These are phyloP conservation scores for Kwoniella sp. DNA, from an alignment of 768 basidiomycete species.

Conservation along the genomic window DNA sequence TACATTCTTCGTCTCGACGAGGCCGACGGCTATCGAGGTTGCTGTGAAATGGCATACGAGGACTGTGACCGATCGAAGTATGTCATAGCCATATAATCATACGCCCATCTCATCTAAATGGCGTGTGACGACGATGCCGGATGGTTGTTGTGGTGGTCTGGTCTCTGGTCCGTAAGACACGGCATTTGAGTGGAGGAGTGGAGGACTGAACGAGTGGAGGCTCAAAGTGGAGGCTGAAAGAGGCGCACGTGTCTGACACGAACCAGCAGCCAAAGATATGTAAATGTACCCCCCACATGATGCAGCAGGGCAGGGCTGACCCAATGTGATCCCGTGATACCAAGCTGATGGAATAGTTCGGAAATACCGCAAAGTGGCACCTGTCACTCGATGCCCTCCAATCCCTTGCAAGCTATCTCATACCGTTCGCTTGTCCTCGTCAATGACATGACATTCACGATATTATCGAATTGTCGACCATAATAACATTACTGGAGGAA, in stretches of 20 bases:
- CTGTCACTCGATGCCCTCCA: constrained; percentile 2
- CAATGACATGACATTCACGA: background rate
- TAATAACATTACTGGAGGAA: background rate
- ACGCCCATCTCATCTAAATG: too few species aligned
- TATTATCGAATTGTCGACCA: background rate
- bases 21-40: background rate
- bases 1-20: background rate
- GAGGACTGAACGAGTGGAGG: too few species aligned
- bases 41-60: background rate
- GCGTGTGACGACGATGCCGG: too few species aligned
- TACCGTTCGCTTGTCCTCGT: too few species aligned
- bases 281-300: too few species aligned
- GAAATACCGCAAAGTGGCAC: constrained; percentile 7
- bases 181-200: background rate
- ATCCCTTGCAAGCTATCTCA: constrained; percentile 19
- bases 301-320: too few species aligned
- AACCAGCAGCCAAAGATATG: too few species aligned
- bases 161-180: background rate
- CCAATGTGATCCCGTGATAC: too few species aligned
- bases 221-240: too few species aligned
- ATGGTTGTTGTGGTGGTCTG: too few species aligned
- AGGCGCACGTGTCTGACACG: too few species aligned
- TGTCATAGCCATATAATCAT: background rate
- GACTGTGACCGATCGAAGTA: background rate
- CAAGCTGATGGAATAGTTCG: background rate